Evolutionary conservation across 441 rosid species (phyloP).

Genomic region (Codiaeum variegatum): DNA sequence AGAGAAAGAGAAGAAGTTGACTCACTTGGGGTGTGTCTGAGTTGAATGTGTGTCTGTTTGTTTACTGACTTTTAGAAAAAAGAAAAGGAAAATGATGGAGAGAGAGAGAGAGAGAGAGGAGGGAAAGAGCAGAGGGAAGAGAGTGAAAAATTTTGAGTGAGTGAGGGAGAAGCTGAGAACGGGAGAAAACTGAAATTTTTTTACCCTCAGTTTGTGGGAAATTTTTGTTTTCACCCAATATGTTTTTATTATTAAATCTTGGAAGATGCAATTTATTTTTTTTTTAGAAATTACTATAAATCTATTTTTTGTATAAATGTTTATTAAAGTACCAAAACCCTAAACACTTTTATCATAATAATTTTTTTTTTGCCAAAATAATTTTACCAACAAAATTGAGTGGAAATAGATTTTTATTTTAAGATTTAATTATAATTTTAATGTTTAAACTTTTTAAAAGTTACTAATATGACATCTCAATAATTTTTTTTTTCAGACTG

Average conservation of each 20-base stretch:
- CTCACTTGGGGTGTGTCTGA: not conserved
- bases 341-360: no score
- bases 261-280: no score
- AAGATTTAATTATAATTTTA: no score
- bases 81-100: not conserved
- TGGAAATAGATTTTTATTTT: no score
- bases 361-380: no score
- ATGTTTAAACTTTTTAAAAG: no score
- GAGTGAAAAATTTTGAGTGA: constrained; percentile 1
- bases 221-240: constrained; percentile 9
- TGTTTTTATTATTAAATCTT: not conserved
- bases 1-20: not conserved
- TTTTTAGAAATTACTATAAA: no score
- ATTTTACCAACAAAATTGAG: no score
- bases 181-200: not conserved
- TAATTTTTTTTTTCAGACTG: no score
- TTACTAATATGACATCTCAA: no score
- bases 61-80: not conserved
- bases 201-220: constrained; percentile 7
- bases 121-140: constrained; percentile 17
- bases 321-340: no score
- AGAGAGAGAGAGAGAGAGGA: constrained; percentile 8
- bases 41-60: not conserved
- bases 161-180: not conserved
- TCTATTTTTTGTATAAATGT: no score